These are phyloP conservation scores for Rhizopus sp. DNA, from an alignment of 371 early-diverging fungal genomes.

Conservation along the genomic window DNA sequence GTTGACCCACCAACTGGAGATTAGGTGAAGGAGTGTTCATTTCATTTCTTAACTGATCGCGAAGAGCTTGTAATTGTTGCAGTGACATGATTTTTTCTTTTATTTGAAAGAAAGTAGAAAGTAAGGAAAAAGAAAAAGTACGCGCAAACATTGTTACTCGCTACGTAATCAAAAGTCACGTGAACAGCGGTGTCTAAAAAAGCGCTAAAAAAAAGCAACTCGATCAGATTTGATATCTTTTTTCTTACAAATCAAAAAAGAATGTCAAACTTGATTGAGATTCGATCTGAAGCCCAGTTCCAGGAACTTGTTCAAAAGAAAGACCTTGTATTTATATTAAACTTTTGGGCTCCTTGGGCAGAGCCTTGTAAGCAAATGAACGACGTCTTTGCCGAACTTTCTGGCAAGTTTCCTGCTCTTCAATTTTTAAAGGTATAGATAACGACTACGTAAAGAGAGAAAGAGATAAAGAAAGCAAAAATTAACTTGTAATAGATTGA, in stretches of 20 bases:
- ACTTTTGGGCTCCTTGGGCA: conserved; percentile 94
- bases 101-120: conserved; percentile 7
- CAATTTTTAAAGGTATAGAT: conserved; percentile 73
- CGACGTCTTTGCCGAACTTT: conserved; percentile 83
- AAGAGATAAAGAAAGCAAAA: background rate
- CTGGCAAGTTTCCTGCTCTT: conserved; percentile 72
- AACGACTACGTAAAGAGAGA: background rate
- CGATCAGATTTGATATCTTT: background rate
- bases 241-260: conserved; percentile 1
- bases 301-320: conserved; percentile 28
- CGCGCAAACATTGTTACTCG: conserved; percentile 9
- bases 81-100: conserved; percentile 18
- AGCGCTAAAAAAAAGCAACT: background rate
- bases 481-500: conserved; percentile 61
- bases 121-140: conserved; percentile 7
- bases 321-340: conserved; percentile 56
- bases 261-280: conserved; percentile 43
- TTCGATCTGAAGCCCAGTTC: conserved; percentile 46
- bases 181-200: conserved; percentile 5
- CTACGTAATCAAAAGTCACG: conserved; percentile 9
- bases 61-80: conserved; percentile 42
- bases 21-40: conserved; percentile 70
- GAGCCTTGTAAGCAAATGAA: conserved; percentile 91
- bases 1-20: conserved; percentile 70
- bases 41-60: conserved; percentile 63